Evolutionary conservation across 1,284 basidiomycete genomes (phyloP).

Genomic region (Kwoniella shivajii): DNA sequence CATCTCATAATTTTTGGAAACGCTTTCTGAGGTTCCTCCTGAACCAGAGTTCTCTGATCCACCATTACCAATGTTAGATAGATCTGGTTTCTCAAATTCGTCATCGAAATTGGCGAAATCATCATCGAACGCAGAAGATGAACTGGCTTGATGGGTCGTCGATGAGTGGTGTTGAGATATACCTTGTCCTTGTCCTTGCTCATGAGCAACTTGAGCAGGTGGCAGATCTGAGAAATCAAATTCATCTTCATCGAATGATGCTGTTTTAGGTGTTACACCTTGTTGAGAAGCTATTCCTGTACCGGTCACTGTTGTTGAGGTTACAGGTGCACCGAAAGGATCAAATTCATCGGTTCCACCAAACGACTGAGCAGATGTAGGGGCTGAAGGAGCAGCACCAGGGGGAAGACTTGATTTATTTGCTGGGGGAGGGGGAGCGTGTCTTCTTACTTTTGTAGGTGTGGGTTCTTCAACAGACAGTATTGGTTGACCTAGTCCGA

Average conservation of each 20-base stretch:
- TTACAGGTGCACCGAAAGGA: slow-evolving; percentile 33
- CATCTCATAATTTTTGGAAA: slow-evolving; percentile 44
- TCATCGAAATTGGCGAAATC: slow-evolving; percentile 58
- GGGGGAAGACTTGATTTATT: slow-evolving; percentile 1
- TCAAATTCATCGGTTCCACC: slow-evolving; percentile 33
- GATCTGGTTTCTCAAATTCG: slow-evolving; percentile 44
- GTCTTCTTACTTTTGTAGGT: slow-evolving; percentile 34
- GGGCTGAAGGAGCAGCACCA: slow-evolving; percentile 6
- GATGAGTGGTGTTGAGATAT: background rate
- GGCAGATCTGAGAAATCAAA: slow-evolving; percentile 73
- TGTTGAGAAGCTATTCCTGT: background rate
- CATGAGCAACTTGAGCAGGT: slow-evolving; percentile 50
- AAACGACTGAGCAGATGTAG: slow-evolving; percentile 40
- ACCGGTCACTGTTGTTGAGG: slow-evolving; percentile 1
- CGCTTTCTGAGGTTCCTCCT: background rate
- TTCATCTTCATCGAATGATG: slow-evolving; percentile 78
- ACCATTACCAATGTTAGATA: slow-evolving; percentile 17
- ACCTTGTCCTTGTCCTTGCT: background rate
- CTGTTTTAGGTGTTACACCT: slow-evolving; percentile 24
- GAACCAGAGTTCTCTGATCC: slow-evolving; percentile 23
- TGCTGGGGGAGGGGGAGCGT: slow-evolving; percentile 46
- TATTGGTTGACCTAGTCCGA: slow-evolving; percentile 5
- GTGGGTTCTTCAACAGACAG: slow-evolving; percentile 9
- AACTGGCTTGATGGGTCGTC: background rate
- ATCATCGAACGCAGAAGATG: slow-evolving; percentile 44